Base-by-base conservation (phyloP, 805 yeast genomes). In the Kuraishia cidri region DNA sequence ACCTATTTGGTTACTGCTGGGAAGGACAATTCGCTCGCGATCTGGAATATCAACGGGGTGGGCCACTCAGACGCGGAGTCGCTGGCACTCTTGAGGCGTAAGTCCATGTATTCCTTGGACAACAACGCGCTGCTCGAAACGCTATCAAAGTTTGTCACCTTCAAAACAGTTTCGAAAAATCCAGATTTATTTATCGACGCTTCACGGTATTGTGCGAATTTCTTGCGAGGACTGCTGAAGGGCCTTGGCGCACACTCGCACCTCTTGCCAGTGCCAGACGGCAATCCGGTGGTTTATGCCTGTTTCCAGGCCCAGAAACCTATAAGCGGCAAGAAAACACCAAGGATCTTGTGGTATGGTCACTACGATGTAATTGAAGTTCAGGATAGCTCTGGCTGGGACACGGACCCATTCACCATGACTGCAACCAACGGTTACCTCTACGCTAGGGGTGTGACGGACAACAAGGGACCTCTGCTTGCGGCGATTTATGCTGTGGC, bases 361-460 rank as follows among this genome's bases (percentile, higher is more conserved):
- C 98, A 90, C 62, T 90, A 92, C 50, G 98, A 90, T 56, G 96
- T 90, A 18, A 86, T 90, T 26, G 83, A 81, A 37, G 94, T 94
- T 0, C 45, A 48, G 24, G 37, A 46, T 5, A 15, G n/a, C 29
- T 11, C 14, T 13, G 15, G 14, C 6, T 90, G 97, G 97, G 52
- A 62, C 6, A 72, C 92, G 0, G 78, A 80, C 40, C 97, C 97
- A 0, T 92, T 81, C 50, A 56, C 59, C 15, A 53, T 92, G 50
- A 70, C 81, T 0, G 81, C 94, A 3, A 67, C 70, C 37, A 80
- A 90, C 50, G 97, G 97, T 0, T 86, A 79, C 45, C 49, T 90
- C 37, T 82, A 83, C 46, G 97, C 90, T 2, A 69, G 98, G 50
- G 98, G 98, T 36, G 92, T 81, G 0, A 76, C 92, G 29, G 98